phyloP scores from a whole-genome alignment of 805 yeast species.

The Tetrapisispora pingtungensis region DNA sequence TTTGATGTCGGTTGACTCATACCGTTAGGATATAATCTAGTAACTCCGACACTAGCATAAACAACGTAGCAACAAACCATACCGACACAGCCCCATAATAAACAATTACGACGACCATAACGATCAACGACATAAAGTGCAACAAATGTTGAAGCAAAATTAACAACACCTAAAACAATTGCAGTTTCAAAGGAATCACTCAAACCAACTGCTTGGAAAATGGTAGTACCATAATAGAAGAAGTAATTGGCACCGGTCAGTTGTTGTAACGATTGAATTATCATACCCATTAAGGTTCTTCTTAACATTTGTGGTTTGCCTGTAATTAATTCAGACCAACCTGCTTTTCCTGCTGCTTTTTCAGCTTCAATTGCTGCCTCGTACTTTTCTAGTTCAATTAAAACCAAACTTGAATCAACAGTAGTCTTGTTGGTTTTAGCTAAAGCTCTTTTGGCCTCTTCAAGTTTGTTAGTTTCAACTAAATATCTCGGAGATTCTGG shows the following conservation, averaged over 20 bases:
- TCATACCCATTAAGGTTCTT: slow-evolving; percentile 42
- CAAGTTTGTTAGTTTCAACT: slow-evolving; percentile 44
- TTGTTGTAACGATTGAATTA: slow-evolving; percentile 59
- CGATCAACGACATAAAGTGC: slow-evolving; percentile 45
- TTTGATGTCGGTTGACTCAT: slow-evolving; percentile 26
- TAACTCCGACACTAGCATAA: slow-evolving; percentile 57
- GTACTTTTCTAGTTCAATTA: slow-evolving; percentile 48
- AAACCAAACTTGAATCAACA: slow-evolving; percentile 43
- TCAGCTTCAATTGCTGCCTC: slow-evolving; percentile 55
- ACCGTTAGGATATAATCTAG: slow-evolving; percentile 35
- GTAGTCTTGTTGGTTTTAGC: slow-evolving; percentile 49
- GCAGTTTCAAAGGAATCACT: slow-evolving; percentile 51
- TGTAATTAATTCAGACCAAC: slow-evolving; percentile 55
- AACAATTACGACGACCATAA: slow-evolving; percentile 44
- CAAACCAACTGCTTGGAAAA: slow-evolving; percentile 54
- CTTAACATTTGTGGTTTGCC: slow-evolving; percentile 54
- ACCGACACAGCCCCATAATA: slow-evolving; percentile 41
- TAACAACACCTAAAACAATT: slow-evolving; percentile 51
- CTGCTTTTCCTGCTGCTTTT: slow-evolving; percentile 50
- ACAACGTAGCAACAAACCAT: slow-evolving; percentile 39
- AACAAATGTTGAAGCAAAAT: slow-evolving; percentile 47
- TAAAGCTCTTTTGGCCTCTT: slow-evolving; percentile 52
- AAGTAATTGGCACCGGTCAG: slow-evolving; percentile 60
- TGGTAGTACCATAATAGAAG: slow-evolving; percentile 58
- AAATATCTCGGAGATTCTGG: slow-evolving; percentile 73